Evolutionary conservation across 73 alveolate species (phyloP).

Genomic region (Paramecium bursaria): DNA sequence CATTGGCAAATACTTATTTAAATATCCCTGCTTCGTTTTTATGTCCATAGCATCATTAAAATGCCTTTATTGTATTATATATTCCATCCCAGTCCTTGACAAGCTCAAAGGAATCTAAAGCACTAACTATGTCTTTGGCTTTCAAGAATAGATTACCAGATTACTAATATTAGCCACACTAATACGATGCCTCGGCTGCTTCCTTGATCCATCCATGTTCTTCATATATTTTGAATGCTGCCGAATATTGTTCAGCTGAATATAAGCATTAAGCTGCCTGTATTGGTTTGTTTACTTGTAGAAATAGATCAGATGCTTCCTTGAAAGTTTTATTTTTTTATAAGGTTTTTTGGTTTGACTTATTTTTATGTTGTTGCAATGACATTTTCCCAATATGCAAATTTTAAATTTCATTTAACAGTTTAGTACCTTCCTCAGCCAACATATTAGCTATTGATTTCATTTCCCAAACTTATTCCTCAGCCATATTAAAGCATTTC

Average conservation of each 20-base stretch:
- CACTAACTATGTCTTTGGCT: slow-evolving; percentile 61
- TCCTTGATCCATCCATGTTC: slow-evolving; percentile 65
- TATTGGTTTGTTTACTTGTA: slow-evolving; percentile 52
- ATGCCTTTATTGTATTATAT: slow-evolving; percentile 68
- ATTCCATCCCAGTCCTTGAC: slow-evolving; percentile 68
- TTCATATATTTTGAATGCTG: slow-evolving; percentile 76
- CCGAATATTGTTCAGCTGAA: slow-evolving; percentile 74
- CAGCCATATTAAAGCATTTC: slow-evolving; percentile 79
- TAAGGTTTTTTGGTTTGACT: slow-evolving; percentile 51
- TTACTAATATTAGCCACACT: slow-evolving; percentile 54
- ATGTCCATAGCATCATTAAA: slow-evolving; percentile 75
- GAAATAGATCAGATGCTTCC: slow-evolving; percentile 77
- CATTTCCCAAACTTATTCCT: slow-evolving; percentile 71
- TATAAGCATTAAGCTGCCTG: slow-evolving; percentile 87
- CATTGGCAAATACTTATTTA: slow-evolving; percentile 80
- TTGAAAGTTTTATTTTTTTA: slow-evolving; percentile 62
- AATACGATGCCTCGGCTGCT: slow-evolving; percentile 83
- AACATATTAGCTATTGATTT: slow-evolving; percentile 75
- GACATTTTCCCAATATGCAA: slow-evolving; percentile 43
- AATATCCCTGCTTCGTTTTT: slow-evolving; percentile 74
- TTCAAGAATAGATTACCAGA: slow-evolving; percentile 67
- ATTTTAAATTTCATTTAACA: slow-evolving; percentile 52
- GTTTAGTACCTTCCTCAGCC: slow-evolving; percentile 75
- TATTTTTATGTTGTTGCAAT: slow-evolving; percentile 56
- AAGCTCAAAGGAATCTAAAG: slow-evolving; percentile 61